Conservation (phyloP, 1,284 basidiomycete species). For the Schizophyllum commune region DNA sequence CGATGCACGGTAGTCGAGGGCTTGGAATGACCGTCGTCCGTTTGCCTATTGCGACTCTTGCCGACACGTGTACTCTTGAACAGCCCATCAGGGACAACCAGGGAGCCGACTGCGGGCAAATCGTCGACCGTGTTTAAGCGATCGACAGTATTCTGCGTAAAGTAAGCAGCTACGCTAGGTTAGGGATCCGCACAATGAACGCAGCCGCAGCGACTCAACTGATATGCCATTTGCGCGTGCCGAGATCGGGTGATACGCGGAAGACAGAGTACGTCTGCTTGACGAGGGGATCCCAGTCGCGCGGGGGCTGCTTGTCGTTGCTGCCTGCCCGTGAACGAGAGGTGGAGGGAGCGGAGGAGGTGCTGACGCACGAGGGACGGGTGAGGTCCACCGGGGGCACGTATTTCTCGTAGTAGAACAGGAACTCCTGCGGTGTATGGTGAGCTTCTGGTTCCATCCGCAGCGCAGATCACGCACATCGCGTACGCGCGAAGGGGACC, state of each 20-base stretch:
- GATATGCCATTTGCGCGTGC: slow-evolving; percentile 70
- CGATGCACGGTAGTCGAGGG: slow-evolving; percentile 12
- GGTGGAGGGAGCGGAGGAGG: not conserved
- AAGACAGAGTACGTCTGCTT: slow-evolving; percentile 72
- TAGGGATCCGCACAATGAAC: slow-evolving; percentile 9
- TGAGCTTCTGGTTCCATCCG: slow-evolving; percentile 3
- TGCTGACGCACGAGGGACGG: slow-evolving; percentile 29
- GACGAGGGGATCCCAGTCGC: slow-evolving; percentile 64
- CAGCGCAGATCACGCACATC: slow-evolving; percentile 43
- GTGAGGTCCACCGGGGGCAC: slow-evolving; percentile 35
- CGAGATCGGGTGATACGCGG: slow-evolving; percentile 14
- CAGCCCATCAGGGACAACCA: slow-evolving; percentile 49
- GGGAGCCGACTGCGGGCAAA: slow-evolving; percentile 40
- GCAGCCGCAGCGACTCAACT: slow-evolving; percentile 33
- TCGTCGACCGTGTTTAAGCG: slow-evolving; percentile 59
- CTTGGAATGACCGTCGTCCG: not conserved
- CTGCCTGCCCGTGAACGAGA: slow-evolving; percentile 15
- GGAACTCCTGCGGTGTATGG: slow-evolving; percentile 50
- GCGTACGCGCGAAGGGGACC: slow-evolving; percentile 71
- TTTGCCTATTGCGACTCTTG: slow-evolving; percentile 23
- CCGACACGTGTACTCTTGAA: slow-evolving; percentile 56
- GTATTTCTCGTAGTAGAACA: slow-evolving; percentile 75
- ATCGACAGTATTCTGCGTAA: slow-evolving; percentile 64
- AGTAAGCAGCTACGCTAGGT: slow-evolving; percentile 55
- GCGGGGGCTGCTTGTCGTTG: slow-evolving; percentile 38